Evolutionary conservation across 2,329 filamentous ascomycete species (phyloP), one percentile per base, ranked within the genome.

Genomic region (Calcarisporium arbuscula): DNA sequence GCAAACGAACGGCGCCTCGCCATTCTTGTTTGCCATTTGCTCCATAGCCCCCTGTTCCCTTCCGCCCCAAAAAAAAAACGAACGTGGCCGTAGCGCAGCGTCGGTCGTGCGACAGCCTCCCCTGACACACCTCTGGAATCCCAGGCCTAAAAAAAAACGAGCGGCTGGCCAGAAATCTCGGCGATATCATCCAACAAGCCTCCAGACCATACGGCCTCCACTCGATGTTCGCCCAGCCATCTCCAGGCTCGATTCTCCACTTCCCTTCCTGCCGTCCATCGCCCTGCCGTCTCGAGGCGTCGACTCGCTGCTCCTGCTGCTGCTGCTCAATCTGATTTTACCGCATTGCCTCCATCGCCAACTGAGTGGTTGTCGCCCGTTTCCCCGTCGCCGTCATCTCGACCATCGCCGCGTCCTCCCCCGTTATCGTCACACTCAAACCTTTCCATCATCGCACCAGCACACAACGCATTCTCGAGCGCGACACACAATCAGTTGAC

Each of bases 211-310:
- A n/a, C n/a, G n/a, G n/a, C n/a, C n/a, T n/a, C n/a, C n/a, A n/a
- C n/a, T n/a, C n/a, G 56, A 65, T 65, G 61, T 56, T 54, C 45
- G 49, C 52, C 64, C 63, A 67, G 62, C 66, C 65, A 64, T 66
- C 56, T 51, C 49, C 50, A 56, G 51, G 48, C 52, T 56, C 57
- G 58, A 60, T 47, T 40, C 38, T 47, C 52, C 47, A 57, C 47
- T 47, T 40, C 44, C 47, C 48, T 51, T 47, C 47, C 51, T 54
- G 37, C 18, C 42, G 32, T 34, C 35, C 28, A 30, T 32, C 18
- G 26, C 34, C 26, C 47, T 42, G 46, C 44, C 42, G 41, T 40
- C 43, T 50, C 41, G 47, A 42, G 46, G 46, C 42, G 39, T 46
- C 40, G 35, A 45, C 32, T 30, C 17, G 36, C 37, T 28, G 33